Percentiles rank a stretch among this genome's conserved stretches.
These are phyloP conservation scores for Kodamaea jinghongensis DNA, from an alignment of 805 yeast genomes.

Conservation along the genomic window DNA sequence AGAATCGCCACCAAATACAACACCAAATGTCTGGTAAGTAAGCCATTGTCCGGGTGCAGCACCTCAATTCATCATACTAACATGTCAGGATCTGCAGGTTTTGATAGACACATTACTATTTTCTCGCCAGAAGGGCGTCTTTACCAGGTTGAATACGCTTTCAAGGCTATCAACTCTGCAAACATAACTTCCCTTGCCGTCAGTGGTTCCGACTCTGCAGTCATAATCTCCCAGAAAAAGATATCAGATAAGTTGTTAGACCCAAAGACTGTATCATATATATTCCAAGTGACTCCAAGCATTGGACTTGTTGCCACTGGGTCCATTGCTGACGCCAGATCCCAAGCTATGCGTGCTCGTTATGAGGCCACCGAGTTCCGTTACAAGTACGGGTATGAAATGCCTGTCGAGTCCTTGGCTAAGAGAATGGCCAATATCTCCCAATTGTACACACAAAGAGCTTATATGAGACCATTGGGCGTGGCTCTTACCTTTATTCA, in stretches of 20 bases:
- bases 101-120: slow-evolving; percentile 97
- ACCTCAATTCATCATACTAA: slow-evolving; percentile 18
- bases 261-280: slow-evolving; percentile 78
- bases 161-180: slow-evolving; percentile 92
- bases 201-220: slow-evolving; percentile 82
- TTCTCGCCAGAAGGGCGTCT: slow-evolving; percentile 98
- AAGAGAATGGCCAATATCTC: slow-evolving; percentile 95
- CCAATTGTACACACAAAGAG: slow-evolving; percentile 95
- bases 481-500: slow-evolving; percentile 87
- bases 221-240: slow-evolving; percentile 90
- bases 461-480: slow-evolving; percentile 97
- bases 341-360: slow-evolving; percentile 86
- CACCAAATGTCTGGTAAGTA: slow-evolving; percentile 27
- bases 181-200: slow-evolving; percentile 87
- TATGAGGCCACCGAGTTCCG: slow-evolving; percentile 95
- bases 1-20: not conserved
- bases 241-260: slow-evolving; percentile 94
- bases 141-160: slow-evolving; percentile 97
- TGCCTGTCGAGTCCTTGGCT: slow-evolving; percentile 91
- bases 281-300: slow-evolving; percentile 75
- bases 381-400: slow-evolving; percentile 92
- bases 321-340: slow-evolving; percentile 92
- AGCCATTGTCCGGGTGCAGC: not conserved
- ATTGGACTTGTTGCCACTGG: slow-evolving; percentile 94
- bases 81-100: slow-evolving; percentile 77